Base-by-base conservation (phyloP, 2,329 filamentous ascomycete species). In the Hymenoscyphus linearis region DNA sequence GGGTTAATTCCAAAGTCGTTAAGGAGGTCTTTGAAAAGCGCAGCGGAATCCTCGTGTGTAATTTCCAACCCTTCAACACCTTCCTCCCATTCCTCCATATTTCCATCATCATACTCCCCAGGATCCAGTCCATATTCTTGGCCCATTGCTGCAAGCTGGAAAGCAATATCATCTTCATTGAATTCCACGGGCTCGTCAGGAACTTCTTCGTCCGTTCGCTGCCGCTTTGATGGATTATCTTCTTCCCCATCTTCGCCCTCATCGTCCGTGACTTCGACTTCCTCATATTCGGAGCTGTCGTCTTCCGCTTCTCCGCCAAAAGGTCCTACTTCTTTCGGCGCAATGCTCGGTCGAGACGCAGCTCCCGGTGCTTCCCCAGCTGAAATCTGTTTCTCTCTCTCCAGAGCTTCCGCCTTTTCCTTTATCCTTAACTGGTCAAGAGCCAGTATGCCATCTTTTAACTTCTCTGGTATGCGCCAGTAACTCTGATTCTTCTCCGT, bases 81-180 rank as follows among this genome's bases (percentile, higher is more conserved):
- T 69, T 92, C 88, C 55, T 89, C 86, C 78, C 85, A 88, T 27
- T 82, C 79, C 6, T 83, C 80, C 67, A 77, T 78, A 64, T 80
- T 77, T 10, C 82, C 85, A 63, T 87, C 86, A 61, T 87, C 89
- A 71, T 91, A 91, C 70, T 92, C 89, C 57, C 86, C 90, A 0
- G 85, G 85, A 44, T 91, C 90, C 34, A 93, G 79, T 0, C 86
- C 90, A 67, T 93, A 92, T n/a, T 91, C 87, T 67, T 89, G 83
- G 59, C 89, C 91, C 90, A 97, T 96, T 27, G 90, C 87, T 58
- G 90, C 90, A 13, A 99, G 80, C 71, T 99, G 95, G 72, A 88
- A 93, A 37, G 91, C 93, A 68, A 99, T 96, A 71, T 99, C 95
- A 58, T 93, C 93, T 74, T 98, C 95, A 60, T 89, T 90, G 70